Evolutionary conservation across 2,329 filamentous ascomycete genomes (phyloP).

Genomic region (Huntiella omanensis): DNA sequence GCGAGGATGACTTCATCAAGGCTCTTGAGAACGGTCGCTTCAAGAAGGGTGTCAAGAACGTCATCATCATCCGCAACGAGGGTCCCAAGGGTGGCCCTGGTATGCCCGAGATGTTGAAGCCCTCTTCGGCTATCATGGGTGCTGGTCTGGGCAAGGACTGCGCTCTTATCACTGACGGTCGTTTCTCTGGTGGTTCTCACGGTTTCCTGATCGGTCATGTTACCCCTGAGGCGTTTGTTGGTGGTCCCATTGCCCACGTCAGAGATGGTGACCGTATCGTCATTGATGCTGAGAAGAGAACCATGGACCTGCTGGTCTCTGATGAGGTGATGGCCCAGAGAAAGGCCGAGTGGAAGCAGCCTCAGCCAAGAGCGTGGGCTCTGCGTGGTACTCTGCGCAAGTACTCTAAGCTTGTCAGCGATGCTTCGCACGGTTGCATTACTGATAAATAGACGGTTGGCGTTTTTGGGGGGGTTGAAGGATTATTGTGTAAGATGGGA

Average conservation of each 20-base stretch:
- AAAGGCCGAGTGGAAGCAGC: conserved; percentile 41
- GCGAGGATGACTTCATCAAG: conserved; percentile 59
- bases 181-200: conserved; percentile 75
- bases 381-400: conserved; percentile 50
- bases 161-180: conserved; percentile 77
- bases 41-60: conserved; percentile 44
- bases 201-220: conserved; percentile 92
- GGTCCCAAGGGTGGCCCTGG: conserved; percentile 84
- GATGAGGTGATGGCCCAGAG: conserved; percentile 44
- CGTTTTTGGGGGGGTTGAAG: background rate
- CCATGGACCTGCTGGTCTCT: conserved; percentile 47
- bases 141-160: conserved; percentile 63
- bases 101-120: conserved; percentile 89
- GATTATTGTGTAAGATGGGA: background rate
- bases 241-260: conserved; percentile 75
- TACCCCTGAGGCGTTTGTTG: conserved; percentile 72
- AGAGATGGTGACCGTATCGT: conserved; percentile 60
- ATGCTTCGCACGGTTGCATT: conserved; percentile 40
- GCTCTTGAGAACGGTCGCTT: conserved; percentile 54
- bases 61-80: conserved; percentile 82
- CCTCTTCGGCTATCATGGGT: conserved; percentile 80
- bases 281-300: conserved; percentile 61
- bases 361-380: conserved; percentile 29
- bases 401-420: conserved; percentile 42
- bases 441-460: conserved; percentile 22